phyloP scores from a whole-genome alignment of 805 yeast genomes.

The Kuraishia capsulata region DNA sequence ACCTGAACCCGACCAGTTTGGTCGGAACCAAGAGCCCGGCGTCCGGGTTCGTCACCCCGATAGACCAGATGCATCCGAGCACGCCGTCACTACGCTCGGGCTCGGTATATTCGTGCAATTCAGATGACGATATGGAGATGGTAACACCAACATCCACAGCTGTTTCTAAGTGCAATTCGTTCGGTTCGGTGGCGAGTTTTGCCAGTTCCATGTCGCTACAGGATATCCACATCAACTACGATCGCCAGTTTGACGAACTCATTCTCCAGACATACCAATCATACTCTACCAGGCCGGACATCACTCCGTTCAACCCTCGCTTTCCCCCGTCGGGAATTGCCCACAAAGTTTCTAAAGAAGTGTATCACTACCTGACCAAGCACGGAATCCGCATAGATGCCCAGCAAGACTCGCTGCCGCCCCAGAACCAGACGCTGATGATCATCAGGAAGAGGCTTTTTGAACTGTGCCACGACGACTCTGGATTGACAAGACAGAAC shows the following conservation, averaged over 20 bases:
- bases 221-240: conserved; percentile 1
- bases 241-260: conserved; percentile 29
- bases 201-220: not conserved
- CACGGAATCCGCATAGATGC: conserved; percentile 15
- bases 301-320: conserved; percentile 57
- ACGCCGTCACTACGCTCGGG: conserved; percentile 6
- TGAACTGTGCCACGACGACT: conserved; percentile 16
- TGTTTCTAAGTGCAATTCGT: not conserved
- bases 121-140: conserved; percentile 8
- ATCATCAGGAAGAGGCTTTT: conserved; percentile 22
- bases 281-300: conserved; percentile 45
- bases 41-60: conserved; percentile 8
- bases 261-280: conserved; percentile 37
- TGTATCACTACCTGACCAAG: conserved; percentile 23
- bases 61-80: conserved; percentile 7
- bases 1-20: conserved; percentile 1
- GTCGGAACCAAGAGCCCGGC: not conserved
- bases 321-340: conserved; percentile 64
- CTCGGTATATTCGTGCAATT: conserved; percentile 7
- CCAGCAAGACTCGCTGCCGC: conserved; percentile 16
- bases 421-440: conserved; percentile 16
- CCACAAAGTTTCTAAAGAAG: conserved; percentile 48
- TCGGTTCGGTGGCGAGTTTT: conserved; percentile 4
- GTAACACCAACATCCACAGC: conserved; percentile 1
- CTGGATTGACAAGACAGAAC: conserved; percentile 14